phyloP scores from a whole-genome alignment of 345 rosid genomes.

The Populus tremula region DNA sequence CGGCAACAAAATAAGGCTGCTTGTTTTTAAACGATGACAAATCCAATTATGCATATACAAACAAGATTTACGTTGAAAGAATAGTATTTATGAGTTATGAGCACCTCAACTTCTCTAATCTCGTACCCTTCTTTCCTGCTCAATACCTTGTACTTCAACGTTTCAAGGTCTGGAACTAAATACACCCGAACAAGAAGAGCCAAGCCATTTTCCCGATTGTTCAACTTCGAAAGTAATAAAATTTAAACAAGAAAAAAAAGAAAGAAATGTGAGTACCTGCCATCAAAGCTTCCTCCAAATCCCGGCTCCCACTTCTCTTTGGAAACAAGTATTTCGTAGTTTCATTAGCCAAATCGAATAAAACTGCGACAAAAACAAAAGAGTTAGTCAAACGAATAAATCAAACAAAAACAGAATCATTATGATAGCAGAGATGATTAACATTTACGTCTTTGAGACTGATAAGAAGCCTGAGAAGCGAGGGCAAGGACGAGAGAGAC shows the following conservation, averaged over 20 bases:
- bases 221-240: not conserved
- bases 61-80: not conserved
- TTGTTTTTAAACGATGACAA: not conserved
- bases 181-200: not conserved
- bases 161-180: constrained; percentile 86
- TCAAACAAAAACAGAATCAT: not conserved
- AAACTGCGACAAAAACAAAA: constrained; percentile 42
- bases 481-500: constrained; percentile 78
- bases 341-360: constrained; percentile 63
- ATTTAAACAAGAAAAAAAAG: too few species aligned
- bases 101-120: constrained; percentile 86
- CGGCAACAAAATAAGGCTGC: constrained; percentile 81
- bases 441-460: constrained; percentile 81
- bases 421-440: constrained; percentile 1
- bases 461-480: constrained; percentile 63
- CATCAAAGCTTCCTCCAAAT: constrained; percentile 85
- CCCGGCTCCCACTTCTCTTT: constrained; percentile 60
- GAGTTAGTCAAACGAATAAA: not conserved
- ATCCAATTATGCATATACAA: not conserved
- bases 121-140: constrained; percentile 58
- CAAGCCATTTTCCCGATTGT: not conserved
- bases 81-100: not conserved
- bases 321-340: constrained; percentile 76
- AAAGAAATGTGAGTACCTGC: constrained; percentile 38
- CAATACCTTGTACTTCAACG: constrained; percentile 57